phyloP scores from a whole-genome alignment of 495 filamentous ascomycete genomes.

The Antarctomyces pellizariae region DNA sequence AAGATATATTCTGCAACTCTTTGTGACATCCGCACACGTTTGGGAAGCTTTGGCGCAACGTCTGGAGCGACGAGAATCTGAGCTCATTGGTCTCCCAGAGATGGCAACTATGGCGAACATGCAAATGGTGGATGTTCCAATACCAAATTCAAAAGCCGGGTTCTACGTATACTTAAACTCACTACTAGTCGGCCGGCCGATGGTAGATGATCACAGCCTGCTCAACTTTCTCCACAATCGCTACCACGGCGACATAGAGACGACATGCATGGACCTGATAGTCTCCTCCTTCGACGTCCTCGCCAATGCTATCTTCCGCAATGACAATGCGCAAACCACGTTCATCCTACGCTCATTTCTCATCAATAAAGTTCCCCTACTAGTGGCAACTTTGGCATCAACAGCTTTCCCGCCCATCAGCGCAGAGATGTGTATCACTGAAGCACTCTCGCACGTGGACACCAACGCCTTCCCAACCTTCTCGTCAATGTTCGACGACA shows the following conservation, averaged over 20 bases:
- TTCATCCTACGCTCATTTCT: slow-evolving; percentile 76
- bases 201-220: slow-evolving; percentile 46
- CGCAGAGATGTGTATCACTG: slow-evolving; percentile 54
- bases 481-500: slow-evolving; percentile 56
- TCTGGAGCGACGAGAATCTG: no score
- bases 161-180: slow-evolving; percentile 84
- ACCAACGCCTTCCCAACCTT: slow-evolving; percentile 60
- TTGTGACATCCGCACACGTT: no score
- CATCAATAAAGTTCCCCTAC: slow-evolving; percentile 73
- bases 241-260: slow-evolving; percentile 42
- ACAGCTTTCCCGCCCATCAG: slow-evolving; percentile 39
- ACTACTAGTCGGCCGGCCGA: slow-evolving; percentile 53
- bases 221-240: slow-evolving; percentile 3
- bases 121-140: slow-evolving; percentile 38
- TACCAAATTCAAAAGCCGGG: slow-evolving; percentile 61
- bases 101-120: slow-evolving; percentile 21
- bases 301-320: slow-evolving; percentile 63
- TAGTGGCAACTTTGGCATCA: slow-evolving; percentile 39
- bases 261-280: slow-evolving; percentile 58
- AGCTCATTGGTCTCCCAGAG: no score
- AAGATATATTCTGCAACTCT: no score
- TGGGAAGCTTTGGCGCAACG: no score
- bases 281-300: slow-evolving; percentile 74
- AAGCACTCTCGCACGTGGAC: slow-evolving; percentile 54
- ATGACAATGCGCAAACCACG: slow-evolving; percentile 44